Evolutionary conservation across 345 rosid genomes (phyloP).

Genomic region (Lumnitzera littorea): DNA sequence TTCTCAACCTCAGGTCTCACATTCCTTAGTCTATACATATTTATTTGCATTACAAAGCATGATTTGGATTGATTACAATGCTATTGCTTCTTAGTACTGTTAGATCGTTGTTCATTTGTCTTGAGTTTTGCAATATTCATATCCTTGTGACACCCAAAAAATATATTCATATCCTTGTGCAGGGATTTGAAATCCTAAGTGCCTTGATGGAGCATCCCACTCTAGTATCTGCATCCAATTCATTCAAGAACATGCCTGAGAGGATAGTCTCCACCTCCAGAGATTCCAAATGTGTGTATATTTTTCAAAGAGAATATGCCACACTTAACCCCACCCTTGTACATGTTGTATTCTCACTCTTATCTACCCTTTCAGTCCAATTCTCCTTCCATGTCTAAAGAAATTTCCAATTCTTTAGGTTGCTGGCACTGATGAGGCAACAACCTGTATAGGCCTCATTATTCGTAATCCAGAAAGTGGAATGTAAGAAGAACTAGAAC

Average conservation of each 20-base stretch:
- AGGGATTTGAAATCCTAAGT: conserved; percentile 38
- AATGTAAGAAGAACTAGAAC: conserved; percentile 45
- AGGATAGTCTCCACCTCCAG: conserved; percentile 20
- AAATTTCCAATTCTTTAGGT: conserved; percentile 20
- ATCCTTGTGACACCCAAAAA: conserved; percentile 1
- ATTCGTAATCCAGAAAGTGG: conserved; percentile 60
- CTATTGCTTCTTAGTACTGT: too few relatives aligned
- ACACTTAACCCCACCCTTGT: conserved; percentile 59
- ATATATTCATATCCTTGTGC: conserved; percentile 7
- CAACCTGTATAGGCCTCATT: conserved; percentile 76
- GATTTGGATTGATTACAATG: too few relatives aligned
- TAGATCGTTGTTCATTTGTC: too few relatives aligned
- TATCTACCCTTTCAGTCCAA: neutral
- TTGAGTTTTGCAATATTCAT: too few relatives aligned
- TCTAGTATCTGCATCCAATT: conserved; percentile 37
- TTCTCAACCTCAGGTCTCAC: too few relatives aligned
- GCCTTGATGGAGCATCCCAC: conserved; percentile 55
- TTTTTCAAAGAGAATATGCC: conserved; percentile 84
- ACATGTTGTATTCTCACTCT: conserved; percentile 37
- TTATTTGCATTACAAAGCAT: too few relatives aligned
- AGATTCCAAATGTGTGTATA: conserved; percentile 40
- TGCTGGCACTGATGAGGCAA: conserved; percentile 84
- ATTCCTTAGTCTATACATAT: too few relatives aligned
- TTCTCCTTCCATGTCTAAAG: conserved; percentile 7
- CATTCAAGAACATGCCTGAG: conserved; percentile 46